Percentiles rank a stretch among this genome's conserved stretches.
Evolutionary conservation across 345 rosid genomes (phyloP).

Genomic region (Brassica rapa): DNA sequence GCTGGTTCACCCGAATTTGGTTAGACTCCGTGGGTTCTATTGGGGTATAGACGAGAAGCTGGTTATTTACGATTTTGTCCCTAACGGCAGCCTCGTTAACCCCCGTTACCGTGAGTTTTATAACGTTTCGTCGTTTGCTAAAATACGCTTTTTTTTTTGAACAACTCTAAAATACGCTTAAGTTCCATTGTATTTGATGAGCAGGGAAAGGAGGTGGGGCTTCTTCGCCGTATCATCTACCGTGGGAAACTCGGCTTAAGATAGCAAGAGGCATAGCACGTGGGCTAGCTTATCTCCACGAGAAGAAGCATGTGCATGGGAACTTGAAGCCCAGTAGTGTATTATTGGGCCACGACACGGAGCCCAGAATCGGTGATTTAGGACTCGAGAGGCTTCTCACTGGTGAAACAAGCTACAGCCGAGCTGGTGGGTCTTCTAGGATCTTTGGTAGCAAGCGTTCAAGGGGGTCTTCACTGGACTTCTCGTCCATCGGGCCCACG

Average conservation of each 20-base stretch:
- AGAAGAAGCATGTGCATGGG: slow-evolving; percentile 90
- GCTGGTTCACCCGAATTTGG: slow-evolving; percentile 84
- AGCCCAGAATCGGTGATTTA: slow-evolving; percentile 80
- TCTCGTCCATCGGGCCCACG: slow-evolving; percentile 33
- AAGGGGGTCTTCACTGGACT: slow-evolving; percentile 59
- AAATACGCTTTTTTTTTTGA: neutral
- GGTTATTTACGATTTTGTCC: slow-evolving; percentile 71
- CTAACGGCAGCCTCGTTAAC: slow-evolving; percentile 78
- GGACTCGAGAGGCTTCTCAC: slow-evolving; percentile 75
- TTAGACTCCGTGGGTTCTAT: slow-evolving; percentile 76
- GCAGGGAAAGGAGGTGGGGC: slow-evolving; percentile 57
- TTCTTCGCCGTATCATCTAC: slow-evolving; percentile 70
- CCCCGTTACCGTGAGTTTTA: slow-evolving; percentile 79
- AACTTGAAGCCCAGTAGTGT: slow-evolving; percentile 84
- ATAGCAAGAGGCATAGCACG: slow-evolving; percentile 80
- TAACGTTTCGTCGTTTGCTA: slow-evolving; percentile 10
- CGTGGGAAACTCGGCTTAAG: slow-evolving; percentile 86
- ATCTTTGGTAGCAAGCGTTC: slow-evolving; percentile 85
- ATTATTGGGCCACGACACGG: slow-evolving; percentile 70
- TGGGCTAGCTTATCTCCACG: slow-evolving; percentile 78
- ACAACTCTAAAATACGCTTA: slow-evolving; percentile 17
- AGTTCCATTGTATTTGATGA: neutral
- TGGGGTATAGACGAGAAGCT: slow-evolving; percentile 78
- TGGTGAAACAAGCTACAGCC: slow-evolving; percentile 59
- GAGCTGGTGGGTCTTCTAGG: slow-evolving; percentile 59